A percentile compares a stretch with the other conserved stretches of the same genome.
phyloP scores from a whole-genome alignment of 2,329 filamentous ascomycete species.

The Annulohypoxylon truncatum region DNA sequence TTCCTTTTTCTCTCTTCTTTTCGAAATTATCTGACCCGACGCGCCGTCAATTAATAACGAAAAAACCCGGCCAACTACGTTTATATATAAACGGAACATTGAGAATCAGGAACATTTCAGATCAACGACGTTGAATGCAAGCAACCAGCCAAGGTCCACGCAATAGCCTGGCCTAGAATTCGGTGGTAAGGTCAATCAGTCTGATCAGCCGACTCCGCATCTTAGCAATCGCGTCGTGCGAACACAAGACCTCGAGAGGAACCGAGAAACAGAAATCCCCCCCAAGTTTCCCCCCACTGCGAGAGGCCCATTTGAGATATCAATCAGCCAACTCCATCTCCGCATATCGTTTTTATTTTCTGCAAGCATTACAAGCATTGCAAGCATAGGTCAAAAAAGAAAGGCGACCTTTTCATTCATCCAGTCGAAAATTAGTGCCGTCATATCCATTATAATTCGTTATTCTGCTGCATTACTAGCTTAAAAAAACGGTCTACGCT shows the following conservation, averaged over 20 bases:
- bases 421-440: constrained; percentile 27
- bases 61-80: background rate
- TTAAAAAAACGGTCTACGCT: constrained; percentile 24
- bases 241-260: constrained; percentile 27
- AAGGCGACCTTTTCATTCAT: constrained; percentile 16
- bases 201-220: constrained; percentile 40
- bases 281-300: constrained; percentile 23
- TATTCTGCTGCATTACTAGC: constrained; percentile 23
- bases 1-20: background rate
- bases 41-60: constrained; percentile 2
- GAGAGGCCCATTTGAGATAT: constrained; percentile 26
- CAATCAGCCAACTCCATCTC: constrained; percentile 21
- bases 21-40: background rate
- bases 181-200: constrained; percentile 27
- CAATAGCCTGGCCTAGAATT: constrained; percentile 32
- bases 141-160: constrained; percentile 28
- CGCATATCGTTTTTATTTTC: constrained; percentile 7
- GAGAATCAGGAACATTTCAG: background rate
- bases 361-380: background rate
- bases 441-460: constrained; percentile 31
- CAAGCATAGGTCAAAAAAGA: constrained; percentile 11
- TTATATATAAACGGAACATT: background rate
- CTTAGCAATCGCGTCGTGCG: constrained; percentile 25
- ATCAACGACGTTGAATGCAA: constrained; percentile 29
- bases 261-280: constrained; percentile 1